Evolutionary conservation across 169 alveolate genomes (phyloP), one percentile per base, ranked within the genome.

Genomic region (Eimeria brunetti): DNA sequence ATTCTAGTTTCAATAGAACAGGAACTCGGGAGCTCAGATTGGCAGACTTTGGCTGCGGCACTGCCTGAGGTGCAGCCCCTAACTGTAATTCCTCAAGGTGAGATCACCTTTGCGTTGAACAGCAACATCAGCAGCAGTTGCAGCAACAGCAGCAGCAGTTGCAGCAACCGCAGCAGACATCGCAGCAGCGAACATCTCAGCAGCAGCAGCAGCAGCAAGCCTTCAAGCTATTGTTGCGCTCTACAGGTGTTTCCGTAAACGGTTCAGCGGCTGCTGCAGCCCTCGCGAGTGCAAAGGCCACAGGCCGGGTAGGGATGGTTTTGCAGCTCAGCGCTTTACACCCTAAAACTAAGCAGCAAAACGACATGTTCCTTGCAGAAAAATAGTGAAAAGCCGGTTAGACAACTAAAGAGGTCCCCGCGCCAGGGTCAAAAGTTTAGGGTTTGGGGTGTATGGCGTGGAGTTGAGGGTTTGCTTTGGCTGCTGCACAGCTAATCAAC

Each of bases 21-120:
- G 44, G 41, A 58, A 11, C 38, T 84, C 80, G 75, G 78, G 49
- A 46, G 56, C 44, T 16, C 53, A 38, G 78, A 84, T 14, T 84
- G 91, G 91, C 56, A 58, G 41, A 30, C 33, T 16, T 53, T 84
- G 51, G 36, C 91, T 56, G 60, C 36, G 78, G 91, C 91, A 18
- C n/a, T 84, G 30, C 7, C 75, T n/a, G 91, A 84, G 36, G 91
- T 84, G 80, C 91, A 84, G 91, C 91, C 91, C 44, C 60, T 84
- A 27, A 58, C 91, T 14, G 46, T 84, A 16, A 53, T 53, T 60
- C 91, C 91, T 33, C 44, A 53, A 60, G 91, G 91, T 84, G 76
- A 51, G 76, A 36, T 8, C 24, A 78, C 60, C n/a, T 53, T 27
- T 84, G 58, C 69, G 20, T 16, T 27, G 49, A 80, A 51, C 1